Base-by-base conservation (phyloP, 148 eudicot species). In the Rhododendron williamsianum region DNA sequence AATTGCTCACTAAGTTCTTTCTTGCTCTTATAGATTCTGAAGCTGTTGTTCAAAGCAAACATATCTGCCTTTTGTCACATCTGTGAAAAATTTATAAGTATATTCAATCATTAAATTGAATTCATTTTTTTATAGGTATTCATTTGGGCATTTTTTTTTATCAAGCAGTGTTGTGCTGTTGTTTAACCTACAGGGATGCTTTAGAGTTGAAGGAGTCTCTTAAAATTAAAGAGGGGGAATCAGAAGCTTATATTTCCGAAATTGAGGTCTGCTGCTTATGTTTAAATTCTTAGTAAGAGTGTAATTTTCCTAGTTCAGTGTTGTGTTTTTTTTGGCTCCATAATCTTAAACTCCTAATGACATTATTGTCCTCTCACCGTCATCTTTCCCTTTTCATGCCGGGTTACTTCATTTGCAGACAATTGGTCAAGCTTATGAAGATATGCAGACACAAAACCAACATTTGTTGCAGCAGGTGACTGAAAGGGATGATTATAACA, bases 341-440 rank as follows among this genome's bases (percentile, higher is more conserved):
- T n/a, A 27, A 33, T 63, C 78, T 2, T 74, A 6, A 69, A 30
- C 36, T 35, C 78, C 78, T 38, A 18, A 19, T 36, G 35, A 71
- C 45, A 12, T n/a, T 52, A 71, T 85, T 78, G 69, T 58, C 41
- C 71, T 35, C 72, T 51, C 71, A 45, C 25, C 25, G 6, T 36
- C 33, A 36, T 82, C 54, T 15, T 86, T 86, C 85, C 19, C 41
- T 83, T 86, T 74, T 74, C 80, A 69, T 3, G 33, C 58, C 6
- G 67, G 60, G 84, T 69, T 63, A 58, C 72, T 52, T 85, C 74
- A 52, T n/a, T 43, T 84, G 83, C 89, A 96, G 98, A 95, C 97
- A 38, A 95, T 96, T 85, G 99, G 99, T 86, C 99, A 96, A 94
- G 99, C 99, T 65, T 96, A 96, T 79, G 99, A 96, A 89, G 99